Evolutionary conservation across 495 filamentous ascomycete species (phyloP).

Genomic region (Podospora pseudocomata): DNA sequence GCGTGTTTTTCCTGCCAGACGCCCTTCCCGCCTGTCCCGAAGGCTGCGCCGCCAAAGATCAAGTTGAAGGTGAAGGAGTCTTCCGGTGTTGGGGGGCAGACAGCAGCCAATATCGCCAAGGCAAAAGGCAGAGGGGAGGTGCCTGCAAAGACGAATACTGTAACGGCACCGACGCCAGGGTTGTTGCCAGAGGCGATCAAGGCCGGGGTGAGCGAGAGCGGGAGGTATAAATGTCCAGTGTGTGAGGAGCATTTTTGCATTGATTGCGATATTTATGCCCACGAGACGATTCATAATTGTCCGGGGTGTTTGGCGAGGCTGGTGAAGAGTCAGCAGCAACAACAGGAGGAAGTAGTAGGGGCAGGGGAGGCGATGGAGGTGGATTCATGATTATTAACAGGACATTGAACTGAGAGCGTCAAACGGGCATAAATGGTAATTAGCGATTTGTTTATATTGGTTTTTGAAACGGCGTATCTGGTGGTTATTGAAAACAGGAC

Average conservation of each 20-base stretch:
- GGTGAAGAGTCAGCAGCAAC: constrained; percentile 51
- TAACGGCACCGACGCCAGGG: background rate
- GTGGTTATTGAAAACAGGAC: background rate
- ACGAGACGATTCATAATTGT: constrained; percentile 92
- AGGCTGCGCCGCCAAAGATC: constrained; percentile 1
- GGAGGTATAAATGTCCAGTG: constrained; percentile 79
- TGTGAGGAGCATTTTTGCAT: constrained; percentile 93
- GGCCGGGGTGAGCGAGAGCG: constrained; percentile 73
- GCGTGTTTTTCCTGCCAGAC: constrained; percentile 54
- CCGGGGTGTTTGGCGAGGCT: constrained; percentile 63
- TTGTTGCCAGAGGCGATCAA: constrained; percentile 27
- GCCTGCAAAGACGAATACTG: background rate
- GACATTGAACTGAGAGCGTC: no score
- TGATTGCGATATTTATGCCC: constrained; percentile 92
- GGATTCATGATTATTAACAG: constrained; percentile 25
- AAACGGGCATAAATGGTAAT: background rate
- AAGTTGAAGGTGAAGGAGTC: constrained; percentile 22
- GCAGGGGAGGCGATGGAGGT: constrained; percentile 36
- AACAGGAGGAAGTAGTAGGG: constrained; percentile 4
- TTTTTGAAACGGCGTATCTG: background rate
- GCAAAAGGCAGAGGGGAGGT: constrained; percentile 19
- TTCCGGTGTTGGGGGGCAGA: background rate
- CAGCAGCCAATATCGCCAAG: constrained; percentile 1
- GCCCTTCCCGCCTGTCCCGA: constrained; percentile 44
- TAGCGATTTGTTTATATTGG: background rate